These are phyloP conservation scores for Theobroma cacao DNA, from an alignment of 345 rosid genomes.

Conservation along the genomic window DNA sequence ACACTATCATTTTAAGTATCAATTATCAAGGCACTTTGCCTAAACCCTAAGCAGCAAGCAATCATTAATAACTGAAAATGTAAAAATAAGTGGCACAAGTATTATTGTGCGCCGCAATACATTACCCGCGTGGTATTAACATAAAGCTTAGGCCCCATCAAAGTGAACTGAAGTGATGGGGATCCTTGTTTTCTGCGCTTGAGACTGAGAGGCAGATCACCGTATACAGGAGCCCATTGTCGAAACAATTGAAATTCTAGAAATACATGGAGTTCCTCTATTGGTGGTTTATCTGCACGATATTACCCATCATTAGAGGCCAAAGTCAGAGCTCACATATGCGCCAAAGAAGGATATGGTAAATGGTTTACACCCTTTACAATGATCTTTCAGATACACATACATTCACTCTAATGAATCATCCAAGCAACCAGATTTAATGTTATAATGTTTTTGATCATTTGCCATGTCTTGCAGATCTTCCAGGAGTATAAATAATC, in stretches of 20 bases:
- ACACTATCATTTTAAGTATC: not conserved
- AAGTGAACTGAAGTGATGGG: slow-evolving; percentile 76
- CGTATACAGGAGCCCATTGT: slow-evolving; percentile 95
- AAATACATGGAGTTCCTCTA: slow-evolving; percentile 88
- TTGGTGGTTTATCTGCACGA: slow-evolving; percentile 85
- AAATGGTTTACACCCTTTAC: not conserved
- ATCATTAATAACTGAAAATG: not conserved
- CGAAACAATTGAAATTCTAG: slow-evolving; percentile 95
- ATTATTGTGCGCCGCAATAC: not conserved
- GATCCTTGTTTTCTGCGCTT: slow-evolving; percentile 60
- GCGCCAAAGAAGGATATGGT: not conserved
- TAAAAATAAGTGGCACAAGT: not conserved
- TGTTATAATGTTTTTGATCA: not conserved
- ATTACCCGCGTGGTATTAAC: slow-evolving; percentile 71
- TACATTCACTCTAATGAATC: not conserved
- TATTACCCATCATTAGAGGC: not conserved
- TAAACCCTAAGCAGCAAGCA: not conserved
- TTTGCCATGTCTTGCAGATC: not conserved
- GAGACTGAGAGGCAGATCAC: slow-evolving; percentile 85
- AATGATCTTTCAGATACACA: not conserved
- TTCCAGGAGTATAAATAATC: not conserved
- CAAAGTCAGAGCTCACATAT: not conserved
- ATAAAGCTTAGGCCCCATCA: slow-evolving; percentile 92
- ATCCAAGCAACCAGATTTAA: not conserved
- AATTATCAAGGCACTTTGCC: not conserved